Evolutionary conservation across 1,284 basidiomycete species (phyloP).

Genomic region (Irpex rosettiformis): DNA sequence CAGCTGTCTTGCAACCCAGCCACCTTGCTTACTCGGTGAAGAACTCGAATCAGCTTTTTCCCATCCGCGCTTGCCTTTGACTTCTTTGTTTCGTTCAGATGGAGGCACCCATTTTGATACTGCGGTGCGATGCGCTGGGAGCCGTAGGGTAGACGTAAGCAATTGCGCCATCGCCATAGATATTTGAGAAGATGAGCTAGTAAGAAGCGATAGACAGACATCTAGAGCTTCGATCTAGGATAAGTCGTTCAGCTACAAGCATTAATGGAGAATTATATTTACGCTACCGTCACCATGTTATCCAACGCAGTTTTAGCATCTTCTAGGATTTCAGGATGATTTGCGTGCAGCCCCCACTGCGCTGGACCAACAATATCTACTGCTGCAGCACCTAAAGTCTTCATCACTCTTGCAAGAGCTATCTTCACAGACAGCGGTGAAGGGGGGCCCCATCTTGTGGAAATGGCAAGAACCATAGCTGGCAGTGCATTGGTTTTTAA

Average conservation of each 20-base stretch:
- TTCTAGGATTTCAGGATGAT: slow-evolving; percentile 40
- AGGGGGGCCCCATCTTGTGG: slow-evolving; percentile 34
- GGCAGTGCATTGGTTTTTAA: slow-evolving; percentile 51
- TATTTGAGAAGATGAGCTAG: slow-evolving; percentile 36
- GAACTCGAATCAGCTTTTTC: slow-evolving; percentile 46
- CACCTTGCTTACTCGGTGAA: slow-evolving; percentile 42
- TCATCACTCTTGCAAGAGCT: slow-evolving; percentile 59
- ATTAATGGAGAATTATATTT: background rate
- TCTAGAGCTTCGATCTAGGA: slow-evolving; percentile 62
- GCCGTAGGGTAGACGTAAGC: slow-evolving; percentile 48
- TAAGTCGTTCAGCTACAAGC: too few species aligned
- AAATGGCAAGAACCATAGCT: slow-evolving; percentile 56
- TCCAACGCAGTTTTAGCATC: slow-evolving; percentile 56
- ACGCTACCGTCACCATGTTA: slow-evolving; percentile 54
- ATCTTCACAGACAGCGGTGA: slow-evolving; percentile 42
- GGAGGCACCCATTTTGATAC: slow-evolving; percentile 66
- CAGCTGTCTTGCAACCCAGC: slow-evolving; percentile 57
- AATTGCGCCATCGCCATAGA: slow-evolving; percentile 54
- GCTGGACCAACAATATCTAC: slow-evolving; percentile 65
- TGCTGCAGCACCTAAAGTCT: slow-evolving; percentile 51
- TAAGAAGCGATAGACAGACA: slow-evolving; percentile 60
- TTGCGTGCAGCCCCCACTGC: slow-evolving; percentile 55
- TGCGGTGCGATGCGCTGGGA: slow-evolving; percentile 48
- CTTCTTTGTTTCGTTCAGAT: slow-evolving; percentile 47
- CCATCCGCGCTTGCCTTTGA: slow-evolving; percentile 66